These are phyloP conservation scores for Microcos paniculata DNA, from an alignment of 345 rosid genomes.

Conservation along the genomic window DNA sequence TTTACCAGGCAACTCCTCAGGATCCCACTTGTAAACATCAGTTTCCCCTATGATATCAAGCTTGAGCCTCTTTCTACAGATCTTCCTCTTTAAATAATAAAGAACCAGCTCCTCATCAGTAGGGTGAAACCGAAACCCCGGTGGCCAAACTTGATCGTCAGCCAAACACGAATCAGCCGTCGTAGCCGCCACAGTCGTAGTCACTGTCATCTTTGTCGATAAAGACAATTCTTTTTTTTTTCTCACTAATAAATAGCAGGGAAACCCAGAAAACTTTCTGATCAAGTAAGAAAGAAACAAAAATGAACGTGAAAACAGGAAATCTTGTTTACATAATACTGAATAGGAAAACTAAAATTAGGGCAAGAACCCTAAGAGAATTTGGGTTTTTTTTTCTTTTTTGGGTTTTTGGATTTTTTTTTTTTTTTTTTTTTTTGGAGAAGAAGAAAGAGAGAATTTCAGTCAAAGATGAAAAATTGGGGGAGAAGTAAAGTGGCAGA, in stretches of 20 bases:
- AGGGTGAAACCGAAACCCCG: conserved; percentile 93
- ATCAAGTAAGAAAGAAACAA: neutral
- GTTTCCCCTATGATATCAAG: conserved; percentile 62
- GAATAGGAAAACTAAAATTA: neutral
- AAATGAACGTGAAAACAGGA: neutral
- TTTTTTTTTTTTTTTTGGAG: too few species aligned
- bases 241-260: neutral
- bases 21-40: conserved; percentile 93
- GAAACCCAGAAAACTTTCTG: neutral
- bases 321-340: neutral
- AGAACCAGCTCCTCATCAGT: conserved; percentile 88
- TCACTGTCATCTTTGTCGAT: conserved; percentile 4
- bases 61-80: conserved; percentile 52
- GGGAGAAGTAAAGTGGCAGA: neutral
- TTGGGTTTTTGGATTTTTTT: too few species aligned
- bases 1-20: conserved; percentile 88
- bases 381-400: neutral
- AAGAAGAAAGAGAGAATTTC: neutral
- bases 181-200: conserved; percentile 26
- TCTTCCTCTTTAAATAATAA: conserved; percentile 79
- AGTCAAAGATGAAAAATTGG: neutral
- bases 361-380: neutral
- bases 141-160: conserved; percentile 59
- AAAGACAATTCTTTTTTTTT: neutral
- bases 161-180: conserved; percentile 15